Evolutionary conservation across 1,139 yeast species (phyloP).

Genomic region (Nakaseomyces uthaithaninus): DNA sequence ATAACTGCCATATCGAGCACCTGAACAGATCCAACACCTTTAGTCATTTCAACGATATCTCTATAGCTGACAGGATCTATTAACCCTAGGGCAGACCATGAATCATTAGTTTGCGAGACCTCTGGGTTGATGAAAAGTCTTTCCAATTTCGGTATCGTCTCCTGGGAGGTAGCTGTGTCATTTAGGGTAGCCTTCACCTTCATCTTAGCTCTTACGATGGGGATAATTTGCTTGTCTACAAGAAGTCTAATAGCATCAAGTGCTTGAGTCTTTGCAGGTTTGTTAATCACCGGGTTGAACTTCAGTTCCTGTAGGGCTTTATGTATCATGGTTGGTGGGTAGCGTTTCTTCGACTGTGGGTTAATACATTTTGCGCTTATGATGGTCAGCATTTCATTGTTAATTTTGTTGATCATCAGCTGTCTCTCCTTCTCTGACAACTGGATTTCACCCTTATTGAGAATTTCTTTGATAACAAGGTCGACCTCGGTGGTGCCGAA

Average conservation of each 20-base stretch:
- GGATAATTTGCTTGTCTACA: slow-evolving; percentile 72
- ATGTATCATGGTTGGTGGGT: slow-evolving; percentile 89
- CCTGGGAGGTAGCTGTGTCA: slow-evolving; percentile 41
- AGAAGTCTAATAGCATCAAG: slow-evolving; percentile 80
- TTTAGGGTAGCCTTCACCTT: slow-evolving; percentile 52
- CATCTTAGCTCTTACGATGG: slow-evolving; percentile 94
- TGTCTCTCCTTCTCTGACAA: slow-evolving; percentile 88
- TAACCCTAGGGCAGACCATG: slow-evolving; percentile 59
- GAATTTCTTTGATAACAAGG: slow-evolving; percentile 65
- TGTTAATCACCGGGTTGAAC: slow-evolving; percentile 70
- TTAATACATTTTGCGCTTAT: slow-evolving; percentile 88
- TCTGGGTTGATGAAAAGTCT: slow-evolving; percentile 25
- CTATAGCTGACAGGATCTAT: slow-evolving; percentile 88
- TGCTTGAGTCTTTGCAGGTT: slow-evolving; percentile 81
- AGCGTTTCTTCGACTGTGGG: slow-evolving; percentile 81
- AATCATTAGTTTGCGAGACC: slow-evolving; percentile 45
- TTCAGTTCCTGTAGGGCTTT: slow-evolving; percentile 76
- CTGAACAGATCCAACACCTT: slow-evolving; percentile 59
- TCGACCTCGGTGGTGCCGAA: slow-evolving; percentile 75
- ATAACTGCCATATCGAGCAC: slow-evolving; percentile 87
- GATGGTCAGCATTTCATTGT: slow-evolving; percentile 73
- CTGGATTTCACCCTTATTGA: slow-evolving; percentile 88
- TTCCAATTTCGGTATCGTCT: slow-evolving; percentile 21
- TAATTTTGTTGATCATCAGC: slow-evolving; percentile 64
- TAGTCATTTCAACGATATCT: slow-evolving; percentile 48